phyloP scores from a whole-genome alignment of 495 filamentous ascomycete genomes.

The Penicillium roqueforti region DNA sequence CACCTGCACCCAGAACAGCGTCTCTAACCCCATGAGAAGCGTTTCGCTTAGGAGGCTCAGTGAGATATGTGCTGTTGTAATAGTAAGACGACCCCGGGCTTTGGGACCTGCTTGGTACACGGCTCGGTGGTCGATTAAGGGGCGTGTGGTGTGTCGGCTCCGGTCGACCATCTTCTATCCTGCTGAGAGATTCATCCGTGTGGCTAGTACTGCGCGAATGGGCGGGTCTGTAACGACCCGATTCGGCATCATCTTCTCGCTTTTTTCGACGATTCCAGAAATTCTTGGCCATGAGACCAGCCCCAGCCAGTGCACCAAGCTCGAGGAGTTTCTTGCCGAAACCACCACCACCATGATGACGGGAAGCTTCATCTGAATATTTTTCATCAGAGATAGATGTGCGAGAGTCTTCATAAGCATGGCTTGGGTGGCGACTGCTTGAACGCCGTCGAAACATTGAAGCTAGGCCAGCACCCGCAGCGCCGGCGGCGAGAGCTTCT shows the following conservation, averaged over 20 bases:
- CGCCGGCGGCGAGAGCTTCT: slow-evolving; percentile 44
- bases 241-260: slow-evolving; percentile 55
- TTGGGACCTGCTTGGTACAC: slow-evolving; percentile 38
- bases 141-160: slow-evolving; percentile 39
- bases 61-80: slow-evolving; percentile 42
- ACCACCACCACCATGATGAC: slow-evolving; percentile 37
- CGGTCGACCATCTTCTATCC: slow-evolving; percentile 41
- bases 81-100: slow-evolving; percentile 45
- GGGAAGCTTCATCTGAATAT: slow-evolving; percentile 45
- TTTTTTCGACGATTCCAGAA: slow-evolving; percentile 57
- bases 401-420: slow-evolving; percentile 39
- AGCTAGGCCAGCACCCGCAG: slow-evolving; percentile 58
- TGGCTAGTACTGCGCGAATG: slow-evolving; percentile 41
- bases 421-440: slow-evolving; percentile 31
- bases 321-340: slow-evolving; percentile 64
- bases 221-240: slow-evolving; percentile 44
- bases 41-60: slow-evolving; percentile 32
- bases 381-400: slow-evolving; percentile 61
- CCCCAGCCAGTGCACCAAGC: slow-evolving; percentile 63
- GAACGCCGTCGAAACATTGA: slow-evolving; percentile 51
- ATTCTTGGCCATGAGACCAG: slow-evolving; percentile 58
- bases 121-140: slow-evolving; percentile 40
- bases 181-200: slow-evolving; percentile 40
- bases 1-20: slow-evolving; percentile 60
- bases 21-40: slow-evolving; percentile 53